A percentile compares a stretch with the other conserved stretches of the same genome.
phyloP scores from a whole-genome alignment of 2,329 filamentous ascomycete species.

The Diaporthe sp. region DNA sequence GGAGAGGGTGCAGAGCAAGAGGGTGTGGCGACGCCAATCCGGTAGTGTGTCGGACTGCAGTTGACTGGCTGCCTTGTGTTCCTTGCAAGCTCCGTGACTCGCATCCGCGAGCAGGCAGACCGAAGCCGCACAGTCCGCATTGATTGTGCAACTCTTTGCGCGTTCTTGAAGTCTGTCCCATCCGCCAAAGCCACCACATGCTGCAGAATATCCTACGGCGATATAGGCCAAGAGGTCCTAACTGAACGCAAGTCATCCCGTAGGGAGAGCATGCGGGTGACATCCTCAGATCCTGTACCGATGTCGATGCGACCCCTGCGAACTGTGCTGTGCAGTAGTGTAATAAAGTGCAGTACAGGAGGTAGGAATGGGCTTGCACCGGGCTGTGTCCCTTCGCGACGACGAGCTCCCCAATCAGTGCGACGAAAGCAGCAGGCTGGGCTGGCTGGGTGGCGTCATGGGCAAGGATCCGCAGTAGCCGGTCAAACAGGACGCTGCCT shows the following conservation, averaged over 20 bases:
- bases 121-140: background rate
- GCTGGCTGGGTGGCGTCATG: slow-evolving; percentile 2
- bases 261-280: background rate
- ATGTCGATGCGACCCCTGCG: slow-evolving; percentile 1
- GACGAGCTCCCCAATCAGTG: slow-evolving; percentile 10
- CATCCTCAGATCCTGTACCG: slow-evolving; percentile 15
- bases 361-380: background rate
- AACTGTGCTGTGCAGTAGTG: slow-evolving; percentile 4
- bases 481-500: slow-evolving; percentile 4
- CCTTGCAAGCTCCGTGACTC: slow-evolving; percentile 6
- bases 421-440: background rate
- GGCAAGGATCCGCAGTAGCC: slow-evolving; percentile 2
- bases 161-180: background rate
- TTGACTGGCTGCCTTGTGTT: slow-evolving; percentile 1
- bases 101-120: background rate
- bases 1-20: background rate
- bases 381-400: background rate
- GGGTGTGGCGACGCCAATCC: slow-evolving; percentile 2
- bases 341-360: background rate
- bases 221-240: background rate
- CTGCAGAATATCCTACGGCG: background rate
- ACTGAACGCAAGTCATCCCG: slow-evolving; percentile 16
- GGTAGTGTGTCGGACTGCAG: slow-evolving; percentile 13
- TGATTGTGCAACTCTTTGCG: slow-evolving; percentile 6
- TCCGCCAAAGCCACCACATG: background rate